Percentiles rank a stretch among this genome's conserved stretches.
These are phyloP conservation scores for Xylariaceae sp. DNA, from an alignment of 2,329 filamentous ascomycete species.

Conservation along the genomic window DNA sequence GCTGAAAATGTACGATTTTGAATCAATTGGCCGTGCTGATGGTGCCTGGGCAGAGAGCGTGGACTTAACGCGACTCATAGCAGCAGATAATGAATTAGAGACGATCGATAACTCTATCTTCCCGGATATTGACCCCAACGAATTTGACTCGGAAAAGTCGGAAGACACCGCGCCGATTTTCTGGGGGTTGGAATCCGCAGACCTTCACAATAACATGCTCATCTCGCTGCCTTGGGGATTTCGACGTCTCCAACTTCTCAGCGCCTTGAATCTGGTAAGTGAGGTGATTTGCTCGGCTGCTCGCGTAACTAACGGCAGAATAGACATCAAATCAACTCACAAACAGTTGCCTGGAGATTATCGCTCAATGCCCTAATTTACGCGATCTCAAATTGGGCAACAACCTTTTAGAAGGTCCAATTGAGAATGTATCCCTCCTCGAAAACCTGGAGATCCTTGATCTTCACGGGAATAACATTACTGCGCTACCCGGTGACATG, in stretches of 20 bases:
- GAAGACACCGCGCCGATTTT: conserved; percentile 71
- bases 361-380: conserved; percentile 68
- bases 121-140: conserved; percentile 61
- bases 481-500: conserved; percentile 63
- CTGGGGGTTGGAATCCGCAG: conserved; percentile 72
- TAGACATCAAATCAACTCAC: conserved; percentile 77
- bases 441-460: conserved; percentile 74
- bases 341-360: conserved; percentile 65
- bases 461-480: conserved; percentile 74
- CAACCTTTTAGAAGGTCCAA: conserved; percentile 66
- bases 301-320: conserved; percentile 23
- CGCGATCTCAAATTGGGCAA: conserved; percentile 77
- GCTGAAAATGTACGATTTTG: conserved; percentile 83
- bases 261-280: conserved; percentile 74
- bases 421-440: conserved; percentile 63
- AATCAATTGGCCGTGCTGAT: conserved; percentile 58
- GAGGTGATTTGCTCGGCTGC: neutral
- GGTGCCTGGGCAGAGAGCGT: conserved; percentile 88
- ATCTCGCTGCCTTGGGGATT: conserved; percentile 70
- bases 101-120: conserved; percentile 70
- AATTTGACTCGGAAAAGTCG: conserved; percentile 51
- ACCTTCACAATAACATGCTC: conserved; percentile 81
- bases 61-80: conserved; percentile 77
- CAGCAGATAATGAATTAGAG: conserved; percentile 85
- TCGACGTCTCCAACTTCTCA: conserved; percentile 67